Conservation (phyloP, 805 yeast genomes). For the Monosporozyma aquatica region DNA sequence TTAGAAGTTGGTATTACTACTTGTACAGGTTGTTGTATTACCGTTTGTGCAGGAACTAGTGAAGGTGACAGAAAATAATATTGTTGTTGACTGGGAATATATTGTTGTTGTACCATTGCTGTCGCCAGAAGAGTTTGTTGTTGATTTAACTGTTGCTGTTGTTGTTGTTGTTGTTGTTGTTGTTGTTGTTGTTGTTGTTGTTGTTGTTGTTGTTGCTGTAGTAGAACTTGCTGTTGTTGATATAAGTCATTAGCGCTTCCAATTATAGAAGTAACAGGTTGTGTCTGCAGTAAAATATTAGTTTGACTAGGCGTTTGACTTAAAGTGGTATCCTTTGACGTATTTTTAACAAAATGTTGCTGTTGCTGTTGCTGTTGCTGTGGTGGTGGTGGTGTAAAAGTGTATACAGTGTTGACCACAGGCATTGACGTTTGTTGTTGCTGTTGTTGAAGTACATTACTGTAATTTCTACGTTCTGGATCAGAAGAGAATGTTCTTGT, state of each 20-base stretch:
- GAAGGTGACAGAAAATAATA: background rate
- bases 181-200: background rate
- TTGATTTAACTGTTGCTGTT: too few relatives aligned
- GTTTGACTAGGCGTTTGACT: too few relatives aligned
- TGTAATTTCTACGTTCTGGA: background rate
- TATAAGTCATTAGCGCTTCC: background rate
- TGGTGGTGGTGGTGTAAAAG: background rate
- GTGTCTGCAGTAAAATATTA: too few relatives aligned
- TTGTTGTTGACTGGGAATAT: background rate
- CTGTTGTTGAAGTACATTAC: background rate
- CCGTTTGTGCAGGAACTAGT: background rate
- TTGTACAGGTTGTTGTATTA: constrained; percentile 1
- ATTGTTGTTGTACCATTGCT: background rate
- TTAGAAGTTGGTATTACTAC: background rate
- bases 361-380: too few relatives aligned
- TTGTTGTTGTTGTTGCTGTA: background rate
- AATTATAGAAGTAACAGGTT: background rate
- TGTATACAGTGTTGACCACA: background rate
- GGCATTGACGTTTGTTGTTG: background rate
- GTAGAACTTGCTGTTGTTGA: background rate
- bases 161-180: too few relatives aligned
- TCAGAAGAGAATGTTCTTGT: background rate
- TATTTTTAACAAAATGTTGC: too few relatives aligned
- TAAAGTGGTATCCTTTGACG: too few relatives aligned
- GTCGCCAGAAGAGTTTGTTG: too few relatives aligned